Base-by-base conservation (phyloP, 1,284 basidiomycete species). In the Microstroma glucosiphilum region DNA sequence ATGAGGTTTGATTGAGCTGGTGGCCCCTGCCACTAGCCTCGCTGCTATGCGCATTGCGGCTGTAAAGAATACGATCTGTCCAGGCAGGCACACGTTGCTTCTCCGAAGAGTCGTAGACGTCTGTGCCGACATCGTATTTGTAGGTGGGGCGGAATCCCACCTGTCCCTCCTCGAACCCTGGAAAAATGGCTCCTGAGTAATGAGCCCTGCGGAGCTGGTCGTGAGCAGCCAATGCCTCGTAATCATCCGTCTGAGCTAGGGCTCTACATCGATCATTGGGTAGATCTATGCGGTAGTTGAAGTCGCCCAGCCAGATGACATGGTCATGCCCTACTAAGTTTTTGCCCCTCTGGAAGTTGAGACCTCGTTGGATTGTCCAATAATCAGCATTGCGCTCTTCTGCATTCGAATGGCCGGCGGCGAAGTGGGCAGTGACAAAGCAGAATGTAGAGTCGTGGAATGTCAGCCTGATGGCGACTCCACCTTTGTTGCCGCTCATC, bases 11-110 rank as follows among this genome's bases (percentile, higher is more conserved):
- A 6, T 17, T 11, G 3, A 63, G n/a, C 51, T 54, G 51, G 13
- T 54, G 51, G 25, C 60, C 60, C 30, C 69, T 55, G 6, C 61
- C 63, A 23, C 63, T 69, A 41, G 76, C 60, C 8, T n/a, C n/a
- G 21, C 11, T 4, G 15, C 19, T 15, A 55, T 0, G 82, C 11
- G 85, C 86, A 75, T 89, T 88, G 21, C 85, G 82, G 0, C 84
- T 78, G 82, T 88, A 96, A 58, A 99, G 79, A 15, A 99, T 86
- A 23, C 77, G 71, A 60, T 78, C 77, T 6, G 77, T 98, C 93
- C 94, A 98, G 8, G 94, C 91, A 1, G 96, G 96, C 76, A 96
- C 89, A 7, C 96, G 86, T 83, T 89, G 86, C 82, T 98, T 99
- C 80, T 98, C 96, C 68, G 91, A 91, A 2, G 91, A 89, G 79